phyloP scores from a whole-genome alignment of 106 monocot genomes.

The Dactylorhiza incarnata region DNA sequence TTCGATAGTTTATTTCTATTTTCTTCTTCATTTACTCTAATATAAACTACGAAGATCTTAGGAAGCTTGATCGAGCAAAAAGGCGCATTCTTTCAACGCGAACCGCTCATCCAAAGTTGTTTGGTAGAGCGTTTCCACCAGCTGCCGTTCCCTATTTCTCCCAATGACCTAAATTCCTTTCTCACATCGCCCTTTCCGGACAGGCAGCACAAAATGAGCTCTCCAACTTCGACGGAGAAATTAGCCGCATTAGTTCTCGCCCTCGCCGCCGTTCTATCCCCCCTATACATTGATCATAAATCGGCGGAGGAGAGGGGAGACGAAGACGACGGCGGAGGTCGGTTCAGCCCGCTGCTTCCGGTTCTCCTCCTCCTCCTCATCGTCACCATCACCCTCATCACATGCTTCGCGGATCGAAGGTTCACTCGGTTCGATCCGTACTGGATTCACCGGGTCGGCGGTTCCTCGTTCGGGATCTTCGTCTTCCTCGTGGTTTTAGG shows the following conservation, averaged over 20 bases:
- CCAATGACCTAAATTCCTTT: no score
- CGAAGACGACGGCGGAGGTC: not conserved
- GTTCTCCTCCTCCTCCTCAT: conserved; percentile 23
- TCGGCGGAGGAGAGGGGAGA: conserved; percentile 10
- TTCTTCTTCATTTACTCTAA: no score
- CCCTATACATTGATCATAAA: conserved; percentile 58
- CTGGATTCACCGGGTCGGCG: conserved; percentile 83
- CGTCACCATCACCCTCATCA: conserved; percentile 34
- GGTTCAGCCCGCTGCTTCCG: conserved; percentile 4
- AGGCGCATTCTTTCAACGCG: no score
- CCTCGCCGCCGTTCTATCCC: conserved; percentile 55
- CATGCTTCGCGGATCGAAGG: conserved; percentile 44
- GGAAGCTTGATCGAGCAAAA: no score
- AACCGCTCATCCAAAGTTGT: no score
- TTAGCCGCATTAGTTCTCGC: conserved; percentile 38
- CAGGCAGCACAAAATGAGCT: conserved; percentile 18
- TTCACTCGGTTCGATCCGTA: conserved; percentile 66
- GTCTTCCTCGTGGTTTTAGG: conserved; percentile 41
- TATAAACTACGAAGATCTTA: no score
- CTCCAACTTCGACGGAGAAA: conserved; percentile 37
- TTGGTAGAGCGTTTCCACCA: no score
- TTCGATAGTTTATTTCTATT: no score
- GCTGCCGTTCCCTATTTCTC: no score
- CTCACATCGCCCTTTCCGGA: not conserved
- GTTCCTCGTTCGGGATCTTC: conserved; percentile 66